A percentile compares a stretch with the other conserved stretches of the same genome.
phyloP scores from a whole-genome alignment of 176 grass and related monocot genomes.

The Triticum aestivum region DNA sequence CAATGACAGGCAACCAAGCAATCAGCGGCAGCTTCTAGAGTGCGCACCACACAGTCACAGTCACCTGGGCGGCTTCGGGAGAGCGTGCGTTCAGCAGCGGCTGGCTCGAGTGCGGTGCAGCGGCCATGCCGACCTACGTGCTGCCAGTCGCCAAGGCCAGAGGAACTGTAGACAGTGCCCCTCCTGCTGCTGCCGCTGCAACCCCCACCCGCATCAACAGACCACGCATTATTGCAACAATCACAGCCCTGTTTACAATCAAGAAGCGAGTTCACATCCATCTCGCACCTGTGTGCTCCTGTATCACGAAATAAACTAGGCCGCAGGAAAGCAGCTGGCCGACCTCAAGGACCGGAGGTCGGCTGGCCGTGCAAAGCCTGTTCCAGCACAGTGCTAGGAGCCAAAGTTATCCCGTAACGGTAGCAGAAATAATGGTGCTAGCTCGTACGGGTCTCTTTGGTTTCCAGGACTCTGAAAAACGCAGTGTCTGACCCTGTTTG shows the following conservation, averaged over 20 bases:
- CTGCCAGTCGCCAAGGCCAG: background rate
- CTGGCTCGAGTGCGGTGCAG: background rate
- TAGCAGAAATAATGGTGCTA: too few species aligned
- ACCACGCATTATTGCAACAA: background rate
- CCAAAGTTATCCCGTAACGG: too few species aligned
- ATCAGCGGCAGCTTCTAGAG: background rate
- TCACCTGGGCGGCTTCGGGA: background rate
- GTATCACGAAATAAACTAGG: too few species aligned
- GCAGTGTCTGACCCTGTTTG: too few species aligned
- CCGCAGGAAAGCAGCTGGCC: too few species aligned
- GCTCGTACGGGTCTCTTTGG: too few species aligned
- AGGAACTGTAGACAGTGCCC: background rate
- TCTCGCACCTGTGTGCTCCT: background rate
- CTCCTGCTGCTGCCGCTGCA: too few species aligned
- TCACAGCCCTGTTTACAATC: slow-evolving; percentile 5
- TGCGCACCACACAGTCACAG: background rate
- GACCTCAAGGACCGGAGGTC: background rate
- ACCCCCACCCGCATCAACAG: too few species aligned
- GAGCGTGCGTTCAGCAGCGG: background rate
- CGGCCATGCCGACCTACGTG: background rate
- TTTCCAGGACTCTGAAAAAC: too few species aligned
- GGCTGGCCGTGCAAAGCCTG: too few species aligned
- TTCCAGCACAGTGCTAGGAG: too few species aligned
- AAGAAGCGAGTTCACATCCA: background rate
- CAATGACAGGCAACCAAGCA: too few species aligned